A percentile compares a stretch with the other conserved stretches of the same genome.
These are phyloP conservation scores for Medicago lupulina DNA, from an alignment of 306 rosid species.

Conservation along the genomic window DNA sequence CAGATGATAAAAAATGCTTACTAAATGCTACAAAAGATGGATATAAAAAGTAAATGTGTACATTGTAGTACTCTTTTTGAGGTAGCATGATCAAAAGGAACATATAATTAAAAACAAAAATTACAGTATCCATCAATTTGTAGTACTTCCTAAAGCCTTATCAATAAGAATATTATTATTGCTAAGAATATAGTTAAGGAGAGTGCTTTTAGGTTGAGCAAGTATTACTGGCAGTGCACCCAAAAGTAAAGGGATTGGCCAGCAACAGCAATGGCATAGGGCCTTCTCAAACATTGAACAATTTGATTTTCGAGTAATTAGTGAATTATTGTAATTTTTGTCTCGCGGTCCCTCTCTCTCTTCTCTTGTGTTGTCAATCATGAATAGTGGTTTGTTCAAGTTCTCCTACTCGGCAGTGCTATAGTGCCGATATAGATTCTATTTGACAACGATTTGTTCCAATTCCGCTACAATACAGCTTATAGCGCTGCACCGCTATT, in stretches of 20 bases:
- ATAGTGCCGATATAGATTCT: neutral
- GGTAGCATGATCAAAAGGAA: neutral
- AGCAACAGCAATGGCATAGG: no score
- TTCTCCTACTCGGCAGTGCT: neutral
- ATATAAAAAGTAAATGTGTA: neutral
- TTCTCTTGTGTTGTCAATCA: no score
- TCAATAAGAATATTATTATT: neutral
- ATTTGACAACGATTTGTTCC: neutral
- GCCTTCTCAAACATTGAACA: no score
- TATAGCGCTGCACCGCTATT: no score
- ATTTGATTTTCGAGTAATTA: no score
- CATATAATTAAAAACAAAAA: neutral
- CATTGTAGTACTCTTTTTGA: neutral
- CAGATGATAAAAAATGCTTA: constrained; percentile 6
- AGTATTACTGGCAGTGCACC: no score
- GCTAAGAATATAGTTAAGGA: no score
- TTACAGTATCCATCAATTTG: neutral
- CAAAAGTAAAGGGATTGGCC: no score
- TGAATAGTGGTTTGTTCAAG: neutral
- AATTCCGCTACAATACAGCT: neutral
- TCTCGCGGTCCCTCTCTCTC: no score
- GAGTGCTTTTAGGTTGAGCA: no score
- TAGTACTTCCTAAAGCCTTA: neutral
- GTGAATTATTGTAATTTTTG: no score
- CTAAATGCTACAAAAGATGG: neutral